Evolutionary conservation across 225 moss, liverwort and hornwort species (phyloP).

Genomic region (Anthoceros angustus): DNA sequence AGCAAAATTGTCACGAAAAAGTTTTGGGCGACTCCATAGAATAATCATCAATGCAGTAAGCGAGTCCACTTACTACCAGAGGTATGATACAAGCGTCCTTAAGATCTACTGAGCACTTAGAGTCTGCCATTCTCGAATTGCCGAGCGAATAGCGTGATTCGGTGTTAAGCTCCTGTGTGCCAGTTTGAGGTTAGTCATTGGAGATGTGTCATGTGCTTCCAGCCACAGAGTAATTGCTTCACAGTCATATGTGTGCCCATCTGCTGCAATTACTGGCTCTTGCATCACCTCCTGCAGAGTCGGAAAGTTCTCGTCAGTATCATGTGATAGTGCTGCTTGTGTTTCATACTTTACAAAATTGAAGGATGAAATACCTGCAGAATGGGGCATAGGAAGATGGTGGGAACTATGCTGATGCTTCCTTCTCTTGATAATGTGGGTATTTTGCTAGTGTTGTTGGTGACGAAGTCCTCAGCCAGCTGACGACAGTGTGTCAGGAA

Average conservation of each 20-base stretch:
- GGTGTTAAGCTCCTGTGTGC: conserved; percentile 5
- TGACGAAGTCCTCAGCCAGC: not conserved
- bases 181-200: conserved; percentile 7
- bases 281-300: conserved; percentile 6
- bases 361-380: not conserved
- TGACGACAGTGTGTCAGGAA: not conserved
- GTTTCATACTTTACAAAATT: not conserved
- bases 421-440: not conserved
- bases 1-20: too few relatives aligned
- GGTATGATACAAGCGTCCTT: not conserved
- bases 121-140: conserved; percentile 4
- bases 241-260: conserved; percentile 7
- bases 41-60: too few relatives aligned
- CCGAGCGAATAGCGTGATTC: conserved; percentile 1
- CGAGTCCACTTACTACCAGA: not conserved
- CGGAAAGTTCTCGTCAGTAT: not conserved
- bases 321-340: not conserved
- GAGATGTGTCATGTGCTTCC: conserved; percentile 6
- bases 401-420: not conserved
- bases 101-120: not conserved
- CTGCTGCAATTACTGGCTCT: conserved; percentile 8
- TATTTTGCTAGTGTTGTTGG: not conserved
- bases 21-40: too few relatives aligned
- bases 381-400: not conserved
- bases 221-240: conserved; percentile 3